Evolutionary conservation across 78 protist species (phyloP), one percentile per base, ranked within the genome.

Genomic region (Cyanophora paradoxa): DNA sequence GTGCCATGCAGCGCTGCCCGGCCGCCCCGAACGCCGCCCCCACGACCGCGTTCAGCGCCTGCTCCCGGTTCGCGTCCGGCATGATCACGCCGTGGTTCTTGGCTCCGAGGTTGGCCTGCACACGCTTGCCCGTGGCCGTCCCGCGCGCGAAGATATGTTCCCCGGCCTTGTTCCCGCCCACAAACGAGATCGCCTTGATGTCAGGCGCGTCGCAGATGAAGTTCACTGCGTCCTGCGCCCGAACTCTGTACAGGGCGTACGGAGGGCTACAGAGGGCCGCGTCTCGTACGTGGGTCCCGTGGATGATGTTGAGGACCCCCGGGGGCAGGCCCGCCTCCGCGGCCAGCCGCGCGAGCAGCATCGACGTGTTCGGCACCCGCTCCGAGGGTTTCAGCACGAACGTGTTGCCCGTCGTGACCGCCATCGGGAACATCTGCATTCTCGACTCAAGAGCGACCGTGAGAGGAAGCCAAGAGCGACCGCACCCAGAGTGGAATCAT

Each of bases 1-100:
- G 74, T 26, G 99, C 99, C 99, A 96, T 96, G 94, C 99, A 96
- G 41, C 99, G 90, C 89, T 96, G 97, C 10, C 99, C 99, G 5
- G 98, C 93, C 37, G 97, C 97, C 33, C 99, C 99, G 69, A 94
- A 92, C 34, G 95, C 93, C 36, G 95, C 84, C 44, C 97, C 97
- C 22, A 85, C 69, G 33, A 96, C 72, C 17, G 91, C 87, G 69
- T 90, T 91, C 31, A 88, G 76, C 42, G 95, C 90, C 68, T 75
- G 72, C 36, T 88, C 95, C 77, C 84, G 66, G 74, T 82, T 74
- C 50, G 97, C 96, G 59, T 93, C 97, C 65, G 92, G 90, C 83
- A 93, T n/a, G 72, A 96, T 82, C 72, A 86, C 86, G 22, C 88
- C 95, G 88, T 96, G 99, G 86, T 96, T 96, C 93, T 96, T 93